Evolutionary conservation across 1,139 yeast genomes (phyloP).

Genomic region (Nakaseomyces nivariensis): DNA sequence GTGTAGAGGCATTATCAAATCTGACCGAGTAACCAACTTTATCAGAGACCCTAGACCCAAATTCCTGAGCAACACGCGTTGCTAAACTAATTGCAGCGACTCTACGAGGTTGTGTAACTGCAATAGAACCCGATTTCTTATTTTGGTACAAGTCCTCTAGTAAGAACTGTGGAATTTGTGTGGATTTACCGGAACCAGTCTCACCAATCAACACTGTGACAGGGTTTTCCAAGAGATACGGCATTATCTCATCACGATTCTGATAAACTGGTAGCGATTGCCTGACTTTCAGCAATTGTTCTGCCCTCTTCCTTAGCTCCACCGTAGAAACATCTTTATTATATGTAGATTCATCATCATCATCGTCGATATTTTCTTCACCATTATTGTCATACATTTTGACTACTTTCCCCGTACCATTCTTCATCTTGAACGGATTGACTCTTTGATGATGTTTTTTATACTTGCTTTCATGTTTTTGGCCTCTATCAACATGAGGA

Average conservation of each 20-base stretch:
- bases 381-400: neutral
- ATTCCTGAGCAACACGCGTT: conserved; percentile 82
- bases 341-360: conserved; percentile 8
- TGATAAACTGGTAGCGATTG: conserved; percentile 64
- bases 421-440: neutral
- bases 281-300: conserved; percentile 41
- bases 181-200: conserved; percentile 97
- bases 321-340: conserved; percentile 8
- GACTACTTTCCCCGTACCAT: neutral
- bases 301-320: conserved; percentile 36
- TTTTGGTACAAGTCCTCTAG: conserved; percentile 31
- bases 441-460: neutral
- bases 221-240: conserved; percentile 44
- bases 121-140: conserved; percentile 44
- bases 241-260: conserved; percentile 54
- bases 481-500: neutral
- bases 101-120: conserved; percentile 94
- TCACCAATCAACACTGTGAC: conserved; percentile 87
- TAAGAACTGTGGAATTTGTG: conserved; percentile 91
- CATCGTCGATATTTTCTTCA: conserved; percentile 12
- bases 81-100: conserved; percentile 97
- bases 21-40: conserved; percentile 94
- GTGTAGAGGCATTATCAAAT: conserved; percentile 49
- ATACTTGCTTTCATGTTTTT: neutral
- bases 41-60: conserved; percentile 65